Base-by-base conservation (phyloP, 768 basidiomycete genomes). In the Hericium erinaceus region DNA sequence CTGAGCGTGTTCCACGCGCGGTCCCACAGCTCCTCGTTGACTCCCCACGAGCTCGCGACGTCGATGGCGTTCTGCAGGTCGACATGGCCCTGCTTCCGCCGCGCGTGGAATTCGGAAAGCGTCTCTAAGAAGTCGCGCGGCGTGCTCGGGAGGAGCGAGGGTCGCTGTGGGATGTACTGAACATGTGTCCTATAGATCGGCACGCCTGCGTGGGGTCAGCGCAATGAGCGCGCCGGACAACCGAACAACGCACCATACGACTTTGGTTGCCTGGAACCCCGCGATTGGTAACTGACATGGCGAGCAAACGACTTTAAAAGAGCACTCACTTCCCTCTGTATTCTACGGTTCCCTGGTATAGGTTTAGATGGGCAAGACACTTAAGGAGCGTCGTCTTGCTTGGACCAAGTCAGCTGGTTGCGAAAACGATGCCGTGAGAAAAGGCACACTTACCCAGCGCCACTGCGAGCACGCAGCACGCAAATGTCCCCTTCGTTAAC, bases 131-230 rank as follows among this genome's bases (percentile, higher is more conserved):
- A 90, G 58, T 86, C 83, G 22, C 77, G 75, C 0, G 93, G 93
- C 2, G 87, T 86, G 4, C 87, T 87, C 1, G 91, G 81, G 20
- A 95, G 80, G n/a, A 95, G 75, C 1, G 92, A 88, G 0, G 93
- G 87, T 41, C 93, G 77, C 70, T 95, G 93, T 1, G 93, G 92
- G 24, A 95, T 84, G 68, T 95, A 95, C 58, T 85, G 79, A 2
- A 95, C 83, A 56, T 77, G 79, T 0, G 86, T 92, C 53, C 93
- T 82, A 71, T 84, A 95, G 16, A 68, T 66, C 2, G 93, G 90
- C 22, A 93, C 80, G 12, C 87, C 91, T 87, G 65, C 38, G 40
- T 33, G 33, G 33, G 33, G 33, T 33, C 33, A 33, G 33, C 33
- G 8, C 33, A 0, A 0, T 33, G 9, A 33, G 33, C 33, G 33